These are phyloP conservation scores for Typha latifolia DNA, from an alignment of 176 grass and related monocot genomes.

Conservation along the genomic window DNA sequence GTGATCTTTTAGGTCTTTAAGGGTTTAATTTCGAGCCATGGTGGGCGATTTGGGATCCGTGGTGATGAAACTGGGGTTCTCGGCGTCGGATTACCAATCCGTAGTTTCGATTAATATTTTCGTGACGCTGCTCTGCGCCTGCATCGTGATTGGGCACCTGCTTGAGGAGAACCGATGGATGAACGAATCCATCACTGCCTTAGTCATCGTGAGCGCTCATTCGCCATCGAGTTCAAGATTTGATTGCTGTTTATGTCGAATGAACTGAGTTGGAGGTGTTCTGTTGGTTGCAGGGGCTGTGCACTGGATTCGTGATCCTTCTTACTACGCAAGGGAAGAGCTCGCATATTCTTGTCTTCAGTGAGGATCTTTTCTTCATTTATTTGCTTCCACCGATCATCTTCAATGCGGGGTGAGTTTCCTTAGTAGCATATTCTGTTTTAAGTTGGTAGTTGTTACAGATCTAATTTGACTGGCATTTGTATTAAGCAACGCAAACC, in stretches of 20 bases:
- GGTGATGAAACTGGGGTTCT: conserved; percentile 19
- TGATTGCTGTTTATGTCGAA: neutral
- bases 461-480: neutral
- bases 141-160: conserved; percentile 69
- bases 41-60: neutral
- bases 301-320: conserved; percentile 52
- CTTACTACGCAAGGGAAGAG: conserved; percentile 44
- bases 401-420: too few species aligned
- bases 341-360: conserved; percentile 39
- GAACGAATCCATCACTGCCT: conserved; percentile 78
- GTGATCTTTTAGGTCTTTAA: neutral
- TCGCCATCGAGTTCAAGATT: neutral
- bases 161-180: conserved; percentile 79
- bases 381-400: too few species aligned
- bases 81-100: conserved; percentile 49
- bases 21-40: neutral
- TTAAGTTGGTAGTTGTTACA: neutral
- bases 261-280: neutral
- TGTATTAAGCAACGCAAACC: neutral
- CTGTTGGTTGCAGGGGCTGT: conserved; percentile 43
- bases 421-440: neutral
- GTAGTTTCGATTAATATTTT: conserved; percentile 56
- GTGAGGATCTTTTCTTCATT: too few species aligned
- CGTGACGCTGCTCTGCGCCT: conserved; percentile 61
- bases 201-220: conserved; percentile 49